Evolutionary conservation across 1,284 basidiomycete genomes (phyloP), one percentile per base, ranked within the genome.

Genomic region (Cryptococcus deneoformans): DNA sequence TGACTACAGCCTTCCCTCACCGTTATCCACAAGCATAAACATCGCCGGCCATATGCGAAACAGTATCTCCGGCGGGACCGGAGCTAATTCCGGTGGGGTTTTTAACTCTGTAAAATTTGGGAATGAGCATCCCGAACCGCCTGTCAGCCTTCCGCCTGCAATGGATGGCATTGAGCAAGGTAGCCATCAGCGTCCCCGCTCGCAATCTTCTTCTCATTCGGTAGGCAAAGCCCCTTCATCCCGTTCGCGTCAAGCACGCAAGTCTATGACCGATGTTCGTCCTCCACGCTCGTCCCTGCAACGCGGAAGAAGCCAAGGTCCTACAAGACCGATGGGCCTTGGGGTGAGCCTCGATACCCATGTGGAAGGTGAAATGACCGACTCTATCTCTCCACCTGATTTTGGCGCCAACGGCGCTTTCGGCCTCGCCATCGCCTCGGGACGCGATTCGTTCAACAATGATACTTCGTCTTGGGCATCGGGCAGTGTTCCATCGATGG

Each of bases 211-310:
- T 1, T 63, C 65, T 7, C 60, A 66, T 36, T 66, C 66, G 1
- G 53, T 69, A 2, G 70, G 70, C 42, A 74, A 74, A 46, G 70
- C 68, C 0, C 68, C 71, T 2, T 47, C 64, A 0, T 51, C 61
- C 6, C 62, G 63, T 1, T 60, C 67, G 16, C 62, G 69, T 37
- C 58, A 65, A 1, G 59, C 56, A 0, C 58, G 72, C 35, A 74
- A 74, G 10, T 73, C 72, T 4, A 73, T 73, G 72, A 70, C 61
- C 46, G 72, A 73, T 43, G 63, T 56, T 34, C 57, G 68, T 42
- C 72, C 72, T 6, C 50, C 60, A 6, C 45, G 53, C 4, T 53
- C 53, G 42, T 50, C 55, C 24, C 56, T 42, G 39, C 63, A 50
- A 49, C 57, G 53, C 36, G 63, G 48, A 49, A 56, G 44, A 56